These are phyloP conservation scores for Ophiostoma himal-ulmi DNA, from an alignment of 2,329 filamentous ascomycete species.

Conservation along the genomic window DNA sequence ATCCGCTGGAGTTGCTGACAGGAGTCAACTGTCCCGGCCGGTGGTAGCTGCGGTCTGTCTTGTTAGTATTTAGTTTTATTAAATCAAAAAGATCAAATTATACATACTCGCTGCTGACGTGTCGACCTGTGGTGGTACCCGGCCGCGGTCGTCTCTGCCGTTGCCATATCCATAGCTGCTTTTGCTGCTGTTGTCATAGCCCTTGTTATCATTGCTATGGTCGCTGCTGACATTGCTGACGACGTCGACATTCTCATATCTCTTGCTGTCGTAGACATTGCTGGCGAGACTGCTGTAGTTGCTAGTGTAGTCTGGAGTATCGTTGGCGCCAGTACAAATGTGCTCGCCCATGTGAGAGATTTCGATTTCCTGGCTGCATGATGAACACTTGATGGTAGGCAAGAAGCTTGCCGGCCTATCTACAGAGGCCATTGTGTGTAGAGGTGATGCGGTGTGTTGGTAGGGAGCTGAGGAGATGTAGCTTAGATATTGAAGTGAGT, in stretches of 20 bases:
- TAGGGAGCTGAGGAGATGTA: slow-evolving; percentile 4
- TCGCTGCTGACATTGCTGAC: slow-evolving; percentile 29
- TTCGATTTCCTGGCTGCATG: slow-evolving; percentile 69
- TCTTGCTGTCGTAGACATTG: neutral
- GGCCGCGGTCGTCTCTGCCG: slow-evolving; percentile 39
- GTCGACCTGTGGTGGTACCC: slow-evolving; percentile 51
- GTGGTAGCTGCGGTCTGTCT: slow-evolving; percentile 48
- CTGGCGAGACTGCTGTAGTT: slow-evolving; percentile 7
- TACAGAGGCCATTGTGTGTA: slow-evolving; percentile 27
- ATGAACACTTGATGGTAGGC: slow-evolving; percentile 83
- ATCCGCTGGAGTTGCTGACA: slow-evolving; percentile 54
- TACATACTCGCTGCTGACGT: slow-evolving; percentile 52
- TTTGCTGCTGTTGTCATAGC: slow-evolving; percentile 13
- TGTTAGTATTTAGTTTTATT: slow-evolving; percentile 32
- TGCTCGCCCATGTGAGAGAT: slow-evolving; percentile 85
- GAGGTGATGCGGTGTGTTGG: neutral
- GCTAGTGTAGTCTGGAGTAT: slow-evolving; percentile 31
- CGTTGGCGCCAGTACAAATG: slow-evolving; percentile 53
- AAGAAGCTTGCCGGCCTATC: slow-evolving; percentile 58
- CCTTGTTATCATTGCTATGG: neutral
- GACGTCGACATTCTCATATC: slow-evolving; percentile 7
- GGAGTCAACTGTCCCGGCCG: slow-evolving; percentile 58
- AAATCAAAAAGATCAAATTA: neutral
- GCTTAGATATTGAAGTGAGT: neutral
- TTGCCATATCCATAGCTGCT: slow-evolving; percentile 24